phyloP scores from a whole-genome alignment of 305 asterid genomes.

The Solanum hybrid region DNA sequence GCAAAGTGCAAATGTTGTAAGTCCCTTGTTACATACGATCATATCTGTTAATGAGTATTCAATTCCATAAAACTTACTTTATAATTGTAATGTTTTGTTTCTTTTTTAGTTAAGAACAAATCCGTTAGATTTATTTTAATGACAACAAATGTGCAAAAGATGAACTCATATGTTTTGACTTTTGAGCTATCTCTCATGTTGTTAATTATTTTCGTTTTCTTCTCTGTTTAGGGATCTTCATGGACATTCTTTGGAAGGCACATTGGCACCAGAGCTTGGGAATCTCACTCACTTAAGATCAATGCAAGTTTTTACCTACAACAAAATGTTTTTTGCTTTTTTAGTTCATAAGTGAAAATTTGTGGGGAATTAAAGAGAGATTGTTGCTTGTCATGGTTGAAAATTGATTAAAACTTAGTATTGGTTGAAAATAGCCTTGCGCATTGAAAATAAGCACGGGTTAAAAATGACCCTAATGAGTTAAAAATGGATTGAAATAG shows the following conservation, averaged over 20 bases:
- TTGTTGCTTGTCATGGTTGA: not conserved
- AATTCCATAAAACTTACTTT: not conserved
- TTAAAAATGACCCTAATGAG: not conserved
- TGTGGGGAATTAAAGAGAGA: not conserved
- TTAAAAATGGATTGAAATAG: not conserved
- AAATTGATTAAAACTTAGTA: not conserved
- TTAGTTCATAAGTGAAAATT: not conserved
- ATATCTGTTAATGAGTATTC: not conserved
- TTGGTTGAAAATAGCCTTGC: not conserved
- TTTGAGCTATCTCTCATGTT: not conserved
- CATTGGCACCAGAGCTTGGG: slow-evolving; percentile 74
- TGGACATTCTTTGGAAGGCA: slow-evolving; percentile 67
- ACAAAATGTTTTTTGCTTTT: not conserved
- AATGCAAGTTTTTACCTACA: slow-evolving; percentile 45
- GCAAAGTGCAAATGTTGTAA: slow-evolving; percentile 68
- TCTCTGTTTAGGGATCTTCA: slow-evolving; percentile 54
- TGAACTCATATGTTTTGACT: not conserved
- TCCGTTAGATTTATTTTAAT: not conserved
- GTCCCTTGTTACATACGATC: slow-evolving; percentile 15
- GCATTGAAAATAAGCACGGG: not conserved
- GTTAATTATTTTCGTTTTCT: not conserved
- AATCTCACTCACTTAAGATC: slow-evolving; percentile 47
- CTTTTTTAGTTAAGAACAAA: not conserved
- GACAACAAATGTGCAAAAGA: not conserved
- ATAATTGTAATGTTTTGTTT: not conserved